These are phyloP conservation scores for Magnaporthiopsis incrustans DNA, from an alignment of 2,329 filamentous ascomycete species.

Conservation along the genomic window DNA sequence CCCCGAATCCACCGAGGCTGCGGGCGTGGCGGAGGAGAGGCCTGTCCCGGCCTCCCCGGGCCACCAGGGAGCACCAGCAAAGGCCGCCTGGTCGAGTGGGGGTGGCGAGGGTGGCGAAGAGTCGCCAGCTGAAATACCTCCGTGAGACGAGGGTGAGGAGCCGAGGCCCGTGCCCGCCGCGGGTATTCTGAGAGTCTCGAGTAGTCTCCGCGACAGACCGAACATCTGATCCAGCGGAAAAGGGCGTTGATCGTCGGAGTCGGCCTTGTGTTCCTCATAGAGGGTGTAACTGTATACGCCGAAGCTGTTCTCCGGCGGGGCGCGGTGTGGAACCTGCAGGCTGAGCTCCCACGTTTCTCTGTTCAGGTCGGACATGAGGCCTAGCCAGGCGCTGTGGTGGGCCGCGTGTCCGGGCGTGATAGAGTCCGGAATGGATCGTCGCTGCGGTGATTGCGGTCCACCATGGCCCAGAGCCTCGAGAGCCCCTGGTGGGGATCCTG, in stretches of 20 bases:
- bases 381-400: conserved; percentile 22
- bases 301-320: conserved; percentile 13
- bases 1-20: conserved; percentile 22
- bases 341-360: conserved; percentile 29
- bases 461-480: neutral
- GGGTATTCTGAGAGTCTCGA: conserved; percentile 21
- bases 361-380: conserved; percentile 27
- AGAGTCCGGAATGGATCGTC: neutral
- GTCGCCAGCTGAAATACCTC: neutral
- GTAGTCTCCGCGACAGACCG: conserved; percentile 28
- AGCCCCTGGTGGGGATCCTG: neutral
- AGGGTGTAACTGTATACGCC: neutral
- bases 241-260: conserved; percentile 13
- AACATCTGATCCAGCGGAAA: conserved; percentile 35
- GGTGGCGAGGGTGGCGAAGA: neutral
- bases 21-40: neutral
- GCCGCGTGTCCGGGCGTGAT: neutral
- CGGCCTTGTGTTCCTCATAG: neutral
- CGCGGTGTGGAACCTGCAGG: conserved; percentile 22
- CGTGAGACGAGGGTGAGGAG: neutral
- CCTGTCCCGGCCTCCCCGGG: no score
- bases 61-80: neutral
- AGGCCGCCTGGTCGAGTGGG: neutral
- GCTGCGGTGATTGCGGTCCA: neutral
- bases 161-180: no score